Base-by-base conservation (phyloP, 208 protist genomes). In the Phytomonas serpens region DNA sequence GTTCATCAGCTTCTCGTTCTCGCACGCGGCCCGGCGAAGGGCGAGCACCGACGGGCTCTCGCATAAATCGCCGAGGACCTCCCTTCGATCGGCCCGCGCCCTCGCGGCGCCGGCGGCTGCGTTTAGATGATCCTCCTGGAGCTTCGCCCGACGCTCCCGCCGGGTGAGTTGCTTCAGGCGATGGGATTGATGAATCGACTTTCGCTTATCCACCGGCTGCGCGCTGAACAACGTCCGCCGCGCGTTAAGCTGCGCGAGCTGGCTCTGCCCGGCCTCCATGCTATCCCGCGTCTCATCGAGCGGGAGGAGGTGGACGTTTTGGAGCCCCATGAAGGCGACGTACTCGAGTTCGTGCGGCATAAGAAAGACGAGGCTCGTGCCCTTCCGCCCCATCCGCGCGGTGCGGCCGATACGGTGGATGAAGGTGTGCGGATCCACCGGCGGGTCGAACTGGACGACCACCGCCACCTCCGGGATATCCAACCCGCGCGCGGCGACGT, bases 381-480 rank as follows among this genome's bases (percentile, higher is more conserved):
- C 98, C 7, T 76, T 76, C 16, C 95, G 88, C 32, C 97, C 98
- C 84, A 99, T 92, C 33, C 98, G 92, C 4, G 98, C 98, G 9
- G 98, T 99, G 67, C 98, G 88, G 27, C 98, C 98, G 40, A 98
- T 97, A 66, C 97, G 92, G 78, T 99, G 98, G 38, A 99, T 97
- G 75, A 99, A 99, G 27, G 97, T 96, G 72, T 82, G 84, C 16
- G 93, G 90, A 64, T 98, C 93, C 2, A 92, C 84, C 27, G 98
- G 98, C 27, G 98, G 90, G 79, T 99, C 98, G 78, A 97, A 99
- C 90, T 99, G 98, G 47, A 99, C 77, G 19, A 99, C 98, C 57
- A 93, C 90, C 61, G 93, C 85, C 27, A 99, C 92, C 37, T 85
- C 86, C 4, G 97, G 96, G 33, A 99, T 94, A 81, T 99, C 98